Base-by-base conservation (phyloP, 1,284 basidiomycete genomes). In the Ceratobasidium sp. region DNA sequence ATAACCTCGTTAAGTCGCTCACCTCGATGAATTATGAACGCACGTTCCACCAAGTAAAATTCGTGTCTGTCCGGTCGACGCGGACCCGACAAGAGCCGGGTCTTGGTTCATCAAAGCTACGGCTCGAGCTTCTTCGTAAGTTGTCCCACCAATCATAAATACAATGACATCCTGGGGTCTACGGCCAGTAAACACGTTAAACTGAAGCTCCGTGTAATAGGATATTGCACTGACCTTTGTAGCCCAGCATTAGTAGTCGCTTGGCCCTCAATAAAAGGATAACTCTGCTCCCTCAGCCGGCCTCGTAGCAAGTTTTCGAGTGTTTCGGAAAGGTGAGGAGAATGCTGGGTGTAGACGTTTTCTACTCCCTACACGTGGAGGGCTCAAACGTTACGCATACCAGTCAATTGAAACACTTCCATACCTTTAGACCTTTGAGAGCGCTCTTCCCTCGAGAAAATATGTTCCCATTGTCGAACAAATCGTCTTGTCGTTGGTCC, bases 331-430 rank as follows among this genome's bases (percentile, higher is more conserved):
- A 99, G 86, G 82, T 98, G 96, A 9, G 98, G 98, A 17, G 92
- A 93, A 80, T 99, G 98, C 80, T 99, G 98, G 73, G 97, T 99
- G 81, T 99, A 99, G 8, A 99, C 97, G 80, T 99, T 99, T 82
- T 99, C 98, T 6, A 99, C 98, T 7, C 98, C 98, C 93, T 95
- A 74, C 2, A 54, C 29, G 29, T 17, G 36, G 11, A 54, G 2
- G 19, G 22, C 41, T 51, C 17, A 71, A 44, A 59, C n/a, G 11
- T 41, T 41, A 41, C 45, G 36, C 76, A 19, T 1, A 59, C 50
- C 44, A 36, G 33, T 78, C 67, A 36, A 4, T 11, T 22, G 14
- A 54, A 47, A 62, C 56, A n/a, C 9, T 9, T 7, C 77, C 82
- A 45, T 75, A 93, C 94, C 86, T 98, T 98, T 73, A 99, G 85